Base-by-base conservation (phyloP, 2,329 filamentous ascomycete genomes). In the Trichothecium sympodiale region DNA sequence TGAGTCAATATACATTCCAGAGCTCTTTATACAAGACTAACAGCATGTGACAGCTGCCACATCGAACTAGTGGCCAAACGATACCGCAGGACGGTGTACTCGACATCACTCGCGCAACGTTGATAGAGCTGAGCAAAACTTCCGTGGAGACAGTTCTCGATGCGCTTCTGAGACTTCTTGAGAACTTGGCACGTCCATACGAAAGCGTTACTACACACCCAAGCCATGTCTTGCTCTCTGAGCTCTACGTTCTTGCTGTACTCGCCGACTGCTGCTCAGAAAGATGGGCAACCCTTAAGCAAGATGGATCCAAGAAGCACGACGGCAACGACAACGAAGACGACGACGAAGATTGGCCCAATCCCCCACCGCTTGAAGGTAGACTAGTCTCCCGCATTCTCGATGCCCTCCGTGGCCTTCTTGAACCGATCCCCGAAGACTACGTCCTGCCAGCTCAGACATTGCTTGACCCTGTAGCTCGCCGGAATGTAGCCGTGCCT, bases 191-290 rank as follows among this genome's bases (percentile, higher is more conserved):
- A 18, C 67, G 67, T 34, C 68, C 72, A 4, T 74, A 74, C 49
- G 65, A 65, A 41, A 55, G 49, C 33, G 57, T 72, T 37, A 54
- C 64, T 31, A 56, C 60, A 16, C 74, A 77, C 45, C 74, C 76
- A 3, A 58, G 64, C 27, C 72, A 79, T 48, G 64, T 82, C 35
- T 57, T 80, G 23, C 64, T 74, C 32, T 80, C 78, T 14, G 77
- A 82, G 51, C 59, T 77, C 33, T 81, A 77, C 46, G 60, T 80
- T n/a, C 55, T 81, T 34, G 66, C 71, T 33, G 60, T 82, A 29
- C 64, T 77, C 26, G 73, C 76, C 49, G 76, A 81, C 47, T 82
- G 77, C 50, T 81, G 75, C 45, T 65, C 68, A 34, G 67, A 69
- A 36, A 68, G 77, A 49, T 80, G 76, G 75, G 57, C 66, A 18